Evolutionary conservation across 2,329 filamentous ascomycete species (phyloP), one percentile per base, ranked within the genome.

Genomic region (Zalaria sp.): DNA sequence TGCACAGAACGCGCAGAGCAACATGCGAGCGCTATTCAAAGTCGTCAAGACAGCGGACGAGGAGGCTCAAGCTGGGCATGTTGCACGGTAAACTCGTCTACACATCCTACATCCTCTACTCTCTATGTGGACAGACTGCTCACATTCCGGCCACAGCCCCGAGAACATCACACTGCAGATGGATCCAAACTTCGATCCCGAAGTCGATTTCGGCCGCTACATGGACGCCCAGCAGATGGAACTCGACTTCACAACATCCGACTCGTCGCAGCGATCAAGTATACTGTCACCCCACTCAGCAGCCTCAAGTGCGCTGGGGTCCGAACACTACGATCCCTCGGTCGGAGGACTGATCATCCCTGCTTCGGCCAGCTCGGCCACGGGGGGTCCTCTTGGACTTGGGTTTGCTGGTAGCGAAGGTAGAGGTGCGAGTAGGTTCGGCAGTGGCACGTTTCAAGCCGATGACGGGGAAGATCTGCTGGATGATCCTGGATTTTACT

Each of bases 141-240:
- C 29, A 34, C 34, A 43, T 35, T 18, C 18, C 18, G 27, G 35
- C n/a, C 18, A 10, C 49, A 94, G 85, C 51, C 77, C 75, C 4
- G 77, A 83, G 25, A 79, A 88, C 50, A 77, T 95, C 43, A 67
- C 86, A 3, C 68, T 96, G 2, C 68, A 75, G 41, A 85, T 96
- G 53, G 89, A 96, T 53, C 86, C 87, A 1, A 71, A 75, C 35
- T 95, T 96, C 55, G 62, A 83, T 6, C 78, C 81, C 0, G 76
- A 81, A 35, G 68, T 78, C 29, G 65, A 68, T 29, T 65, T 86
- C 26, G 75, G 29, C n/a, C 27, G 81, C 38, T 68, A 79, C 25
- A 59, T 77, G 27, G 69, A 77, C 40, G 46, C 47, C 25, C 35
- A 54, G 37, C 38, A 53, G 11, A 42, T 51, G 43, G 68, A 79